Evolutionary conservation across 2,329 filamentous ascomycete species (phyloP), one percentile per base, ranked within the genome.

Genomic region (Fusarium transvaalense): DNA sequence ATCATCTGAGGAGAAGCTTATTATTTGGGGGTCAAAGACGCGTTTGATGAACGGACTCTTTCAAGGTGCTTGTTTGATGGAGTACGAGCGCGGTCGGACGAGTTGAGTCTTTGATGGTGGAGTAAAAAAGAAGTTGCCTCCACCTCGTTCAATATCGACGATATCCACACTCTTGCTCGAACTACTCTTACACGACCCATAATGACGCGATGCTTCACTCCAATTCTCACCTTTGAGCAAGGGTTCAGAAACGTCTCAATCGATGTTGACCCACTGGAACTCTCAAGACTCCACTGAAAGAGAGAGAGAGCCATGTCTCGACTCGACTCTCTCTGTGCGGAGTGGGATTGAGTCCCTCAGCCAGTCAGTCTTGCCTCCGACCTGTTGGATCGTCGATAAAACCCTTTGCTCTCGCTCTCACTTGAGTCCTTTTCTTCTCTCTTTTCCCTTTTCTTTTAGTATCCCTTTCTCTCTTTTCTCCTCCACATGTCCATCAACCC

Each of bases 1-100:
- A 45, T 45, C 27, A 32, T 45, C 42, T 15, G 17, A 50, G 61
- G 53, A 67, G 37, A 69, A 69, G 56, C 66, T 63, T 67, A 64
- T 55, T 58, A 37, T 15, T 41, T 42, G 23, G 39, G 53, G 47
- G 13, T 25, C 27, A 50, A 48, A 56, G 10, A 17, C 34, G 7
- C 53, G 23, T 34, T 17, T 38, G 34, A 17, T 38, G 42, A 65
- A 67, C 56, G 45, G 53, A 45, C 32, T 61, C 35, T 21, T 31
- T 23, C 51, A 55, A 17, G 10, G 47, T 50, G 47, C 47, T 67
- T 69, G 66, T 69, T 70, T 56, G 45, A 54, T 69, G 66, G 66
- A 51, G 47, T 51, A 51, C 29, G 27, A 9, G 25, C 3, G 23
- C 23, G 14, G 17, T 50, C 23, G 47, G 34, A 50, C 47, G 47